Evolutionary conservation across 1,284 basidiomycete genomes (phyloP).

Genomic region (Ceratobasidium sp.): DNA sequence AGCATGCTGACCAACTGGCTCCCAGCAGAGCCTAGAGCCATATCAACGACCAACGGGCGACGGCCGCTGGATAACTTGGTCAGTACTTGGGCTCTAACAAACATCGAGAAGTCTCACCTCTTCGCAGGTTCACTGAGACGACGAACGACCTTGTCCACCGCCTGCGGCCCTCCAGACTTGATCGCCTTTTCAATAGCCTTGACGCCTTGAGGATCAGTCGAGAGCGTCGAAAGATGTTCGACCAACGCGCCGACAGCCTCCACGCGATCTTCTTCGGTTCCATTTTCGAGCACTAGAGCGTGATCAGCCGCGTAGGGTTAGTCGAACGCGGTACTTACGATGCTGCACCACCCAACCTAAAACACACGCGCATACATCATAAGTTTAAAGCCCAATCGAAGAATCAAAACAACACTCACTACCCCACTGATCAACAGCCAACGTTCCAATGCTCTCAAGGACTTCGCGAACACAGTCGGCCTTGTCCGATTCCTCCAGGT

Average conservation of each 20-base stretch:
- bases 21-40: conserved; percentile 83
- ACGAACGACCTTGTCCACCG: conserved; percentile 73
- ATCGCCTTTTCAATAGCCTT: conserved; percentile 86
- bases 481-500: conserved; percentile 82
- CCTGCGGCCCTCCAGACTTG: conserved; percentile 80
- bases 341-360: conserved; percentile 68
- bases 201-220: conserved; percentile 82
- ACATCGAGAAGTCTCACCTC: conserved; percentile 63
- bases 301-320: not conserved
- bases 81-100: not conserved
- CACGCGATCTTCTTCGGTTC: conserved; percentile 75
- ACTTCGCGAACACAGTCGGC: conserved; percentile 82
- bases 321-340: conserved; percentile 63
- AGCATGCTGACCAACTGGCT: conserved; percentile 85
- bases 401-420: conserved; percentile 34
- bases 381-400: not conserved
- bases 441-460: conserved; percentile 72
- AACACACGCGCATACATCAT: conserved; percentile 68
- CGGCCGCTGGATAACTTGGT: conserved; percentile 66
- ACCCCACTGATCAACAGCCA: conserved; percentile 88
- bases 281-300: conserved; percentile 78
- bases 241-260: conserved; percentile 81
- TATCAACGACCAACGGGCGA: conserved; percentile 83
- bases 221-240: conserved; percentile 76
- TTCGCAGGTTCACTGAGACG: conserved; percentile 86